Evolutionary conservation across 208 protist genomes (phyloP).

Genomic region (Paratrypanosoma confusum): DNA sequence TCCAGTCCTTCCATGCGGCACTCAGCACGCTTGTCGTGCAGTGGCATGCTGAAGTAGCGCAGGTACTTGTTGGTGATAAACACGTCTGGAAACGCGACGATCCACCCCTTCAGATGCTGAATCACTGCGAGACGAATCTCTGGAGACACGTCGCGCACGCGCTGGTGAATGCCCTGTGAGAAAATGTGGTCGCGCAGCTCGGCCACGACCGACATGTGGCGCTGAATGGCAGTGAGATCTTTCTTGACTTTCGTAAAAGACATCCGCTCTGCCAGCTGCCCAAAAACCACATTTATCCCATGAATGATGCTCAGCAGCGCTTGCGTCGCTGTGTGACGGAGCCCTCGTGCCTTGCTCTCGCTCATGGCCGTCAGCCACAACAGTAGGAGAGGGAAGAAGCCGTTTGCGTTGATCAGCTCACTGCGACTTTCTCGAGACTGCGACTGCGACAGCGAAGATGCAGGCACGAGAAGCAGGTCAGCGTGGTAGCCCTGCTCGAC

Average conservation of each 20-base stretch:
- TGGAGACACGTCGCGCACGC: conserved; percentile 71
- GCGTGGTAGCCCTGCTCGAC: conserved; percentile 37
- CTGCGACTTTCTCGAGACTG: no score
- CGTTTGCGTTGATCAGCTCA: no score
- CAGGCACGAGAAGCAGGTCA: conserved; percentile 40
- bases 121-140: conserved; percentile 71
- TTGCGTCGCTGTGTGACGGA: conserved; percentile 76
- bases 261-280: conserved; percentile 30
- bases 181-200: conserved; percentile 69
- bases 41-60: conserved; percentile 82
- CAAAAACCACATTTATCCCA: conserved; percentile 53
- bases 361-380: conserved; percentile 86
- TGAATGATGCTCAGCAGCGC: conserved; percentile 56
- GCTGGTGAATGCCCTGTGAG: conserved; percentile 69
- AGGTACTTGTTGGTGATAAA: conserved; percentile 85
- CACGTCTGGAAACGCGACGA: conserved; percentile 58
- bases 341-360: conserved; percentile 78
- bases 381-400: no score
- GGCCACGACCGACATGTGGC: conserved; percentile 27
- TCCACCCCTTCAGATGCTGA: conserved; percentile 62
- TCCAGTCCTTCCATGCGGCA: conserved; percentile 65
- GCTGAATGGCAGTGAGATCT: conserved; percentile 30
- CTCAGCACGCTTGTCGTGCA: conserved; percentile 78
- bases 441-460: conserved; percentile 43
- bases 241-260: conserved; percentile 31